These are phyloP conservation scores for Endocalyx cinctus DNA, from an alignment of 2,329 filamentous ascomycete genomes.

Conservation along the genomic window DNA sequence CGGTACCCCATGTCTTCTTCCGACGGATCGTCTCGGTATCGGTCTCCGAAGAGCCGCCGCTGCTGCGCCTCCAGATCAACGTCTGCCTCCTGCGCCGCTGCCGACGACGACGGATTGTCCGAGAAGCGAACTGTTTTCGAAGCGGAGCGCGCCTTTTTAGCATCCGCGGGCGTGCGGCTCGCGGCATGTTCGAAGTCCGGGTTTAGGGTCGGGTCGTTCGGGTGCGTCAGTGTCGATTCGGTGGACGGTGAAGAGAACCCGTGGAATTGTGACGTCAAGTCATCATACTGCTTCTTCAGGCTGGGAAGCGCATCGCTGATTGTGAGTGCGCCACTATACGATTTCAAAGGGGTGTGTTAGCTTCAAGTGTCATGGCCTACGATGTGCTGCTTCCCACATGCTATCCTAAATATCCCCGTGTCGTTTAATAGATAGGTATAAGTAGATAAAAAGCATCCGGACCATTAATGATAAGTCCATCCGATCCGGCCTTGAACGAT, in stretches of 20 bases:
- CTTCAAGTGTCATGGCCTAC: no score
- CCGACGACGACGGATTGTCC: constrained; percentile 49
- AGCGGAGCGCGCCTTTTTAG: constrained; percentile 25
- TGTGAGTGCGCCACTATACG: constrained; percentile 40
- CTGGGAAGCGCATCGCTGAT: constrained; percentile 62
- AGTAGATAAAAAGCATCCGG: no score
- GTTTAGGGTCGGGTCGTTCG: constrained; percentile 60
- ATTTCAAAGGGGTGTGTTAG: no score
- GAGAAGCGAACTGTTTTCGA: constrained; percentile 84
- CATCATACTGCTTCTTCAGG: constrained; percentile 69
- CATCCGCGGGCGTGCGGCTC: constrained; percentile 26
- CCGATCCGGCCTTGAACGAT: no score
- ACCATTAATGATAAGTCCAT: no score
- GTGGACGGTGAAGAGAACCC: constrained; percentile 52
- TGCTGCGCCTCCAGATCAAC: constrained; percentile 32
- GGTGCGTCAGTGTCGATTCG: constrained; percentile 48
- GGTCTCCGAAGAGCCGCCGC: constrained; percentile 42
- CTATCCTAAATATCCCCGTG: no score
- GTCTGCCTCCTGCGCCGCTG: constrained; percentile 33
- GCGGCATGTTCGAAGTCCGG: constrained; percentile 60
- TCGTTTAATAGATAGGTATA: no score
- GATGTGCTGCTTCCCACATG: no score
- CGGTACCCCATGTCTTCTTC: constrained; percentile 50
- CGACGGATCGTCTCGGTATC: constrained; percentile 65
- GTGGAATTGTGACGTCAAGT: constrained; percentile 77